These are phyloP conservation scores for Cryptosporidium ubiquitum DNA, from an alignment of 169 alveolate genomes.

Conservation along the genomic window DNA sequence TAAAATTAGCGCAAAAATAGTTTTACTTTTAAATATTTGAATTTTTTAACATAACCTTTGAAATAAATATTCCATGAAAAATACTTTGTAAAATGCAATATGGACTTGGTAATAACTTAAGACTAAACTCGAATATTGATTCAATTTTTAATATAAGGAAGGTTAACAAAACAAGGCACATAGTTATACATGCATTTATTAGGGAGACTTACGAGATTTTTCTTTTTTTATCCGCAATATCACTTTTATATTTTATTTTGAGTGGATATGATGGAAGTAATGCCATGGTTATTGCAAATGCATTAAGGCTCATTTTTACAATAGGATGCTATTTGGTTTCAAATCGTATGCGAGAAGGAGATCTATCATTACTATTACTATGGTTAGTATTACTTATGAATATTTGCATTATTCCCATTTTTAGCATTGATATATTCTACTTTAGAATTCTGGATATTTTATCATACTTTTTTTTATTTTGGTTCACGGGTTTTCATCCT, in stretches of 20 bases:
- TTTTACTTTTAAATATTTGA: neutral
- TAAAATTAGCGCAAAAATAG: conserved; percentile 38
- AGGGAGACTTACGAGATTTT: conserved; percentile 62
- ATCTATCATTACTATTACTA: conserved; percentile 22
- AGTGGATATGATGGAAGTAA: conserved; percentile 72
- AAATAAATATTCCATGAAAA: neutral
- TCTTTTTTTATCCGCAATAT: conserved; percentile 54
- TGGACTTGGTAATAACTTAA: conserved; percentile 9
- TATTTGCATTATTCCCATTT: conserved; percentile 52
- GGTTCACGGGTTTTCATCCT: conserved; percentile 74
- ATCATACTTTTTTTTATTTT: conserved; percentile 47
- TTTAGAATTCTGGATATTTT: conserved; percentile 45
- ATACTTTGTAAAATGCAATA: conserved; percentile 47
- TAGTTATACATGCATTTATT: conserved; percentile 67
- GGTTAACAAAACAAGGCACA: conserved; percentile 31
- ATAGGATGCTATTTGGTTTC: conserved; percentile 71
- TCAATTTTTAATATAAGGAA: conserved; percentile 14
- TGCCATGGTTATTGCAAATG: conserved; percentile 62
- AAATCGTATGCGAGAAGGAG: conserved; percentile 49
- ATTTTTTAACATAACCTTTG: neutral
- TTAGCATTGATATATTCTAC: conserved; percentile 33
- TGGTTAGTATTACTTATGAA: conserved; percentile 67
- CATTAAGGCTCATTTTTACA: conserved; percentile 58
- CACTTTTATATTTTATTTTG: conserved; percentile 54
- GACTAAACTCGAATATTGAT: conserved; percentile 3